Conservation (phyloP, 2,329 filamentous ascomycete genomes). For the Claviceps arundinis region DNA sequence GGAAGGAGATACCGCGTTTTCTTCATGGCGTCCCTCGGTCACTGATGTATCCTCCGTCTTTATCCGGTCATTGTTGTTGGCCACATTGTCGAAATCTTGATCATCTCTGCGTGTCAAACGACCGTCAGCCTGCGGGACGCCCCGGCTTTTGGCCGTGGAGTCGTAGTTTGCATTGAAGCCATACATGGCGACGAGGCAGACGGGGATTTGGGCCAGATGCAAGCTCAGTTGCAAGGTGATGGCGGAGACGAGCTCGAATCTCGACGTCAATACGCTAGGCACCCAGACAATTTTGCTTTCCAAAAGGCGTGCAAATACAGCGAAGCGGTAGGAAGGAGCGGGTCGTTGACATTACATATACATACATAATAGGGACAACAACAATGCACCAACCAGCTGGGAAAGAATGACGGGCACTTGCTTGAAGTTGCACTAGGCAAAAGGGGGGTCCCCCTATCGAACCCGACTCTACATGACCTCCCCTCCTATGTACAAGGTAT, state of each 20-base stretch:
- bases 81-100: slow-evolving; percentile 13
- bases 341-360: no score
- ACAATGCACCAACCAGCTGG: neutral
- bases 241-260: neutral
- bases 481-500: no score
- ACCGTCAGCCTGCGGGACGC: slow-evolving; percentile 21
- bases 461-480: no score
- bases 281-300: neutral
- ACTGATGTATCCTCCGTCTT: slow-evolving; percentile 23
- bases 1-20: slow-evolving; percentile 16
- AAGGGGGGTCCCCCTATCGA: no score
- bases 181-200: slow-evolving; percentile 8
- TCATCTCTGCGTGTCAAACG: slow-evolving; percentile 10
- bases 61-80: slow-evolving; percentile 15
- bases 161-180: slow-evolving; percentile 31
- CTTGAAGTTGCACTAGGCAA: no score
- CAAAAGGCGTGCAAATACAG: no score
- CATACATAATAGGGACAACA: no score
- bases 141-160: slow-evolving; percentile 29
- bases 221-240: neutral
- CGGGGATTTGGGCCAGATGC: neutral
- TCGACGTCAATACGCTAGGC: neutral
- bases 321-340: no score
- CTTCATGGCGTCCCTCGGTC: slow-evolving; percentile 21
- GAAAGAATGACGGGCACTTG: neutral